Evolutionary conservation across 1,284 basidiomycete genomes (phyloP).

Genomic region (Pascua sp.): DNA sequence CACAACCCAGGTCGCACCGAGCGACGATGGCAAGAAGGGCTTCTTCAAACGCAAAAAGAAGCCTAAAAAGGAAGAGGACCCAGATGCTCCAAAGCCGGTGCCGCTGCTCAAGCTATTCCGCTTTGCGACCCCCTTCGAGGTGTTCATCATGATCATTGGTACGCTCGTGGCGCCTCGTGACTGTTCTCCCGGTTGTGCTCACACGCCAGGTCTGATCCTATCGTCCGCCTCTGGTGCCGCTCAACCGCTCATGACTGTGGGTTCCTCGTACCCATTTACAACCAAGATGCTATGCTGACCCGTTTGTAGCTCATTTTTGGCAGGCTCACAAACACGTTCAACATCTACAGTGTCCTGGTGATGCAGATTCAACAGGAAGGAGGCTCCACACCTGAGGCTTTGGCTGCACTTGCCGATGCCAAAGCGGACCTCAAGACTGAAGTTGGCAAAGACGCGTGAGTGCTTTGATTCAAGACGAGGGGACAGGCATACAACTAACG

Average conservation of each 20-base stretch:
- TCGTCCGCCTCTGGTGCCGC: constrained; percentile 43
- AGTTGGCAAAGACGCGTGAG: constrained; percentile 35
- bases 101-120: constrained; percentile 37
- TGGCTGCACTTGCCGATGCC: constrained; percentile 20
- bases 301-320: constrained; percentile 41
- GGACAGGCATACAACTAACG: too few species aligned
- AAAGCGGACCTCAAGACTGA: constrained; percentile 31
- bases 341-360: constrained; percentile 31
- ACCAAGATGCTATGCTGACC: constrained; percentile 9
- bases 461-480: too few species aligned
- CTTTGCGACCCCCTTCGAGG: constrained; percentile 38
- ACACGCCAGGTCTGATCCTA: constrained; percentile 23
- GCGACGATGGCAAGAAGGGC: constrained; percentile 3
- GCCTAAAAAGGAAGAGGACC: constrained; percentile 4
- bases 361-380: neutral
- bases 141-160: constrained; percentile 40
- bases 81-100: constrained; percentile 25
- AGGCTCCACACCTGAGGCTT: neutral
- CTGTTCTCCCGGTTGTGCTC: too few species aligned
- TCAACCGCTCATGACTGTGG: constrained; percentile 43
- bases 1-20: too few species aligned
- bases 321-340: constrained; percentile 45
- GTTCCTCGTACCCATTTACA: too few species aligned
- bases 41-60: constrained; percentile 4
- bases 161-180: too few species aligned